Evolutionary conservation across 73 alveolate species (phyloP).

Genomic region (Stentor roeselii): DNA sequence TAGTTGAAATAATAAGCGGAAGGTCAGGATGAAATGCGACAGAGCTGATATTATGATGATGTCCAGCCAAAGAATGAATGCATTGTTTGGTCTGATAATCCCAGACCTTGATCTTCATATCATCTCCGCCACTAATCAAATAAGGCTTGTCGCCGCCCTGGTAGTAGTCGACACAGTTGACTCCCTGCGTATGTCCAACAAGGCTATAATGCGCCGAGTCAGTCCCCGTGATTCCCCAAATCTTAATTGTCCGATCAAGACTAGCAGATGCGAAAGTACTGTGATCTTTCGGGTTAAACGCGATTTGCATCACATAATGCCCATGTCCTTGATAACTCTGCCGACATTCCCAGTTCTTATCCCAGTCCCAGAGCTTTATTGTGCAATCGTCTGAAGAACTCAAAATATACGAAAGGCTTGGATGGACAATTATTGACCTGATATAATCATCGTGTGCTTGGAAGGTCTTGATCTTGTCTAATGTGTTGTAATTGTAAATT

Average conservation of each 20-base stretch:
- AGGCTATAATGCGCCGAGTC: slow-evolving; percentile 88
- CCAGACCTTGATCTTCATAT: slow-evolving; percentile 97
- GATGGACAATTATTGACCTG: slow-evolving; percentile 93
- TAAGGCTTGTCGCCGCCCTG: slow-evolving; percentile 94
- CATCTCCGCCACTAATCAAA: slow-evolving; percentile 98
- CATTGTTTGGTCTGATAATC: slow-evolving; percentile 98
- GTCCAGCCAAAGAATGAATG: slow-evolving; percentile 86
- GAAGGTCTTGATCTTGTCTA: slow-evolving; percentile 89
- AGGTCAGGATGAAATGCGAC: slow-evolving; percentile 97
- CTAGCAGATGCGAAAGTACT: slow-evolving; percentile 93
- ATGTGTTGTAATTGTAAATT: slow-evolving; percentile 95
- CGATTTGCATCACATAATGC: slow-evolving; percentile 94
- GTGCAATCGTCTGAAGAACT: slow-evolving; percentile 96
- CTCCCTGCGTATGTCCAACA: slow-evolving; percentile 97
- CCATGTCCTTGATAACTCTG: slow-evolving; percentile 96
- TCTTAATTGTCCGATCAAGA: slow-evolving; percentile 79
- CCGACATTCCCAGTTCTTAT: slow-evolving; percentile 83
- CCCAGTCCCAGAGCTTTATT: slow-evolving; percentile 97
- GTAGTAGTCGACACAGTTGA: slow-evolving; percentile 91
- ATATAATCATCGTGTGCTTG: slow-evolving; percentile 98
- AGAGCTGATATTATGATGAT: slow-evolving; percentile 88
- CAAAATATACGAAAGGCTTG: slow-evolving; percentile 86
- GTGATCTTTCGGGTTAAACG: slow-evolving; percentile 90
- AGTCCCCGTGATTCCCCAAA: slow-evolving; percentile 61
- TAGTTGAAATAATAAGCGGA: slow-evolving; percentile 93